Base-by-base conservation (phyloP, 305 asterid genomes). In the Ajuga reptans region DNA sequence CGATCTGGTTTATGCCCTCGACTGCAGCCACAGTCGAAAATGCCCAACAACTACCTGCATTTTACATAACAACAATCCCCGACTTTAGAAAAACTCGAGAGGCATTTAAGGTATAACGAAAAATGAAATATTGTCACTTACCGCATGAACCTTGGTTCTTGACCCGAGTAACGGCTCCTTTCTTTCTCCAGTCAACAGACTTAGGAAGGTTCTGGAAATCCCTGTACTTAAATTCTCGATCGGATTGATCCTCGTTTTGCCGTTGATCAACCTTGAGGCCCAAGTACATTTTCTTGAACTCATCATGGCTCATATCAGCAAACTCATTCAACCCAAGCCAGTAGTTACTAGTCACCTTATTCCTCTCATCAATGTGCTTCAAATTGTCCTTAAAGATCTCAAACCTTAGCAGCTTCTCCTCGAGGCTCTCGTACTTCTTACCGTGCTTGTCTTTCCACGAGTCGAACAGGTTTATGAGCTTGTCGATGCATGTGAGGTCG, bases 21-120 rank as follows among this genome's bases (percentile, higher is more conserved):
- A 86, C 88, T 14, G 89, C 87, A 52, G 89, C 89, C 56, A 86
- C 92, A 0, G 92, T 81, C 36, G 92, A 84, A 69, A 84, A 86
- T 16, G 87, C 91, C 91, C 91, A 85, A 36, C 89, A 86, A 66
- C 89, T 86, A 16, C 91, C 86, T 83, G 81, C 75, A 53, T n/a
- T 29, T 46, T 47, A 24, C 42, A 43, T 14, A 8, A 21, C 68
- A 24, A 6, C 9, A 39, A 21, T 12, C 24, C n/a, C 0, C 1
- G 54, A 31, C 43, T 64, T 6, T 17, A 5, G 15, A 6, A 21
- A 21, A 21, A 21, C 11, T 14, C 9, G 21, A 31, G 11, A n/a
- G n/a, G n/a, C n/a, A n/a, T n/a, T n/a, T n/a, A n/a, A n/a, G n/a
- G n/a, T n/a, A n/a, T n/a, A n/a, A n/a, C n/a, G n/a, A n/a, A n/a